phyloP scores from a whole-genome alignment of 2,329 filamentous ascomycete genomes.

The Pezicula rhizophila region DNA sequence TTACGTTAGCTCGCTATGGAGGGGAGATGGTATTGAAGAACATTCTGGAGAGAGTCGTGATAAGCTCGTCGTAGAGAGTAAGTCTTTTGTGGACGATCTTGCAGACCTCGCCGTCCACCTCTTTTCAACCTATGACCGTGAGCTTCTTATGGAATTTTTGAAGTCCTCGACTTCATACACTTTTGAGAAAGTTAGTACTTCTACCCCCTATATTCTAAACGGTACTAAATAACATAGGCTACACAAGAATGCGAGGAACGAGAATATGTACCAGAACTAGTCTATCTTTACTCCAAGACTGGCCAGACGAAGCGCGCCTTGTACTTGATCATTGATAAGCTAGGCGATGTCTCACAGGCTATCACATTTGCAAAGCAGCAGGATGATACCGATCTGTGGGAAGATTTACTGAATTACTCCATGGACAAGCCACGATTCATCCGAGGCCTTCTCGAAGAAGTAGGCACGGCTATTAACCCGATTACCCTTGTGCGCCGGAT shows the following conservation, averaged over 20 bases:
- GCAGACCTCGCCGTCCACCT: conserved; percentile 81
- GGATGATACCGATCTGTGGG: conserved; percentile 87
- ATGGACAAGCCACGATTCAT: conserved; percentile 99
- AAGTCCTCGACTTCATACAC: conserved; percentile 79
- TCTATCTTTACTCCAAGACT: conserved; percentile 91
- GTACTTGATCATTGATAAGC: conserved; percentile 87
- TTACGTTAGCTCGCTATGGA: conserved; percentile 84
- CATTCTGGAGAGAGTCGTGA: conserved; percentile 48
- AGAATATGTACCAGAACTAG: conserved; percentile 85
- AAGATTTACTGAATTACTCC: conserved; percentile 87
- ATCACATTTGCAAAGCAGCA: conserved; percentile 94
- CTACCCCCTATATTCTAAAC: not conserved
- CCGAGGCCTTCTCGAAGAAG: conserved; percentile 82
- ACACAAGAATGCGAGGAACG: conserved; percentile 72
- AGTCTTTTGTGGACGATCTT: conserved; percentile 74
- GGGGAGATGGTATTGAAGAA: conserved; percentile 58
- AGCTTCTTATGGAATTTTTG: conserved; percentile 79
- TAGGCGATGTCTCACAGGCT: conserved; percentile 84
- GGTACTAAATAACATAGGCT: conserved; percentile 37
- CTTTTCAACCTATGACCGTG: conserved; percentile 77
- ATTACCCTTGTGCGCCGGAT: conserved; percentile 86
- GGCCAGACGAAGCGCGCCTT: conserved; percentile 89
- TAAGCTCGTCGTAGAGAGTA: conserved; percentile 51
- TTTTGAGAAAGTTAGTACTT: conserved; percentile 60
- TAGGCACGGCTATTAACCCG: conserved; percentile 88